Evolutionary conservation across 179 eudicot genomes (phyloP), one percentile per base, ranked within the genome.

Genomic region (Nepenthes alata): DNA sequence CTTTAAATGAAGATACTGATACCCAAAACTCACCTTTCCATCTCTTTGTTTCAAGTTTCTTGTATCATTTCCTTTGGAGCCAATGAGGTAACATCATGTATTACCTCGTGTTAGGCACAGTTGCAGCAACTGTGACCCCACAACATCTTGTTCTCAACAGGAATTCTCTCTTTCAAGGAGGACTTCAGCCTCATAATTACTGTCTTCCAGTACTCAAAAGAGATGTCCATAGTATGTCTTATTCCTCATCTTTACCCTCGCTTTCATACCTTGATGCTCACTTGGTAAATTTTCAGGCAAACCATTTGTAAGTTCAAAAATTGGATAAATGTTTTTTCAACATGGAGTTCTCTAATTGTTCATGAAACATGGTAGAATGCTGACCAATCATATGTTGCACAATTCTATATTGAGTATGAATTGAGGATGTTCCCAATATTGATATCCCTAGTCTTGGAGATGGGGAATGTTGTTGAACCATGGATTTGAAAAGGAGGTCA

Each of bases 151-250:
- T 86, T 58, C 83, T 89, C 59, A 89, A 86, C 62, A 83, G 98
- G 70, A 89, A 93, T 69, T 76, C 95, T 59, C 76, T 89, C 67
- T 93, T 89, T 61, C 96, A 89, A 77, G 95, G 98, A 65, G 98
- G 98, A 47, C 67, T 89, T 62, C 98, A 72, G 63, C 98, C 98
- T 34, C 87, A 93, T 73, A 85, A 83, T 70, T 94, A 85, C 72
- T 94, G 99, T 62, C 99, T 94, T 70, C 97, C 99, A 11, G 91
- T 94, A 50, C 94, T 90, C 51, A 94, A 93, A 77, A 78, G 98
- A 74, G 98, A 93, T 79, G 81, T 56, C 52, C 98, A 87, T 60
- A 74, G 97, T 93, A 83, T 62, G 91, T 76, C 59, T 51, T 34
- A 3, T 53, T 55, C 48, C 47, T 37, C 35, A 39, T 44, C 35